Evolutionary conservation across 176 grass and related monocot genomes (phyloP), one percentile per base, ranked within the genome.

Genomic region (Aegilops longissima): DNA sequence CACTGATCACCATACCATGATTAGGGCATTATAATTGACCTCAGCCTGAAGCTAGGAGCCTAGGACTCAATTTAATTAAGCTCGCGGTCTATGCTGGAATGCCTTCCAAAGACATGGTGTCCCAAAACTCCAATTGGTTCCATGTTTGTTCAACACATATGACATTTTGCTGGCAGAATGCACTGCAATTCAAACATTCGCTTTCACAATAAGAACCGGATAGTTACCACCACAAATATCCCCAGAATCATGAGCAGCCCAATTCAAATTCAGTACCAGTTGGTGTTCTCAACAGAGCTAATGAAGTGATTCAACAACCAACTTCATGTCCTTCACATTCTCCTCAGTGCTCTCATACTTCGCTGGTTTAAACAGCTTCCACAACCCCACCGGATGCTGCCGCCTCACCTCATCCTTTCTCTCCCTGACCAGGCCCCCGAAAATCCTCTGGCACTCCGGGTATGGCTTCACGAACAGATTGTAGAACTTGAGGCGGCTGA

Each of bases 401-500:
- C 30, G 82, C 66, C 69, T 92, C 84, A 58, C 74, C 67, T 72
- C 66, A 31, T 80, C 80, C 9, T 81, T 82, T 76, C 30, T 86
- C 24, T 69, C 85, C 69, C 89, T 87, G 6, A 76, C 84, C 0
- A 38, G n/a, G 6, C 81, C 84, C 5, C 81, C 84, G 80, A 96
- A 98, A 5, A 98, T 96, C 84, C 77, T 90, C 86, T 96, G 42
- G 2, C 93, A 98, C 67, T 98, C 92, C 0, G 92, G 92, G 72
- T 98, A 98, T 0, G 97, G 97, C 80, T 98, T 96, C 44, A 96
- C 94, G 27, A 94, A 98, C 71, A 96, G 52, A 78, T 96, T 98
- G 62, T 94, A 96, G 24, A 98, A 96, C 79, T 51, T 91, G 66
- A 40, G 74, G 70, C 94, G 95, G 80, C 88, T 96, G 35, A 98